Conservation (phyloP, 148 eudicot genomes). For the Euryodendron excelsum region DNA sequence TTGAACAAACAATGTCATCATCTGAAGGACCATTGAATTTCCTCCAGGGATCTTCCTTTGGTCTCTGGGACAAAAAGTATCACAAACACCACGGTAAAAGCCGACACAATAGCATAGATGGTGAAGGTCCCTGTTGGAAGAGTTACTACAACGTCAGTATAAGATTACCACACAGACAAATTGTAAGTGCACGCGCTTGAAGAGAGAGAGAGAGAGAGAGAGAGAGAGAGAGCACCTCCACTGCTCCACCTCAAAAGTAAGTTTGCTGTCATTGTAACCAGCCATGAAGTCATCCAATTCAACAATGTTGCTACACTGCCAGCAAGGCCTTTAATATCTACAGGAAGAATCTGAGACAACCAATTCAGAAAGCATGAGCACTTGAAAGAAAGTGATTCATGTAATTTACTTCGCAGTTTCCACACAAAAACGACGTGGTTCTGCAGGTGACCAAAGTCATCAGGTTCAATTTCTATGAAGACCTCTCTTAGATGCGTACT, state of each 20-base stretch:
- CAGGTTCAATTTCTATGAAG: neutral
- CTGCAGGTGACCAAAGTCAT: neutral
- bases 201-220: slow-evolving; percentile 9
- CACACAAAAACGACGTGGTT: neutral
- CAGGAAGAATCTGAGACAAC: slow-evolving; percentile 60
- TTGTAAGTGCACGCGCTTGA: too few relatives aligned
- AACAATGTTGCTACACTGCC: slow-evolving; percentile 73
- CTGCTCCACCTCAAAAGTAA: slow-evolving; percentile 63
- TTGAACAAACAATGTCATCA: slow-evolving; percentile 21
- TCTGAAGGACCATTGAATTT: slow-evolving; percentile 72
- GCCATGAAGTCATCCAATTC: slow-evolving; percentile 60
- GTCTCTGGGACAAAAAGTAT: slow-evolving; percentile 81
- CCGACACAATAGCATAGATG: slow-evolving; percentile 46
- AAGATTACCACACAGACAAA: neutral
- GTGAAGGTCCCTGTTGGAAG: slow-evolving; percentile 56
- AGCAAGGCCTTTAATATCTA: slow-evolving; percentile 65
- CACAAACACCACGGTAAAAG: slow-evolving; percentile 55
- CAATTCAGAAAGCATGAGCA: neutral
- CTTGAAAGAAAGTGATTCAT: neutral
- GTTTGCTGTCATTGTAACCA: slow-evolving; percentile 68
- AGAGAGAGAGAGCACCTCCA: slow-evolving; percentile 55
- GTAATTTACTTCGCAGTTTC: neutral
- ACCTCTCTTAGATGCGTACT: neutral
- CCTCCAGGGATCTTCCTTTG: slow-evolving; percentile 80
- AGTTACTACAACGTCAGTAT: neutral